These are phyloP conservation scores for Hibiscus trionum DNA, from an alignment of 345 rosid species.

Conservation along the genomic window DNA sequence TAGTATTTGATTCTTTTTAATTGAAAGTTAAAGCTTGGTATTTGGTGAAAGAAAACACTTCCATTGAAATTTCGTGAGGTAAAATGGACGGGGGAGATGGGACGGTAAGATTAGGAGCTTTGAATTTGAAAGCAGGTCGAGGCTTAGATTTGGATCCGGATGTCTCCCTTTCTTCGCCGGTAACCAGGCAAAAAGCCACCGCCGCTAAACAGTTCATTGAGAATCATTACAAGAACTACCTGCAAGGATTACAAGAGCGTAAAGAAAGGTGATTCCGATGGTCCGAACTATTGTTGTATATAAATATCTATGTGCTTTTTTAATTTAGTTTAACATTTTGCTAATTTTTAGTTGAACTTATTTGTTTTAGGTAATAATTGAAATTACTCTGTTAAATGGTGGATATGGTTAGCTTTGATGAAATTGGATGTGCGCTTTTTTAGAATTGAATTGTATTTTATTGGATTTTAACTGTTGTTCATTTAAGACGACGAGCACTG, in stretches of 20 bases:
- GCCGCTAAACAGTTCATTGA: conserved; percentile 99
- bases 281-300: background rate
- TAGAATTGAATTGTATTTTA: background rate
- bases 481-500: background rate
- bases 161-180: conserved; percentile 86
- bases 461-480: background rate
- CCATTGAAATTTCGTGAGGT: conserved; percentile 4
- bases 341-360: background rate
- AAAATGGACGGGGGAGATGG: conserved; percentile 86
- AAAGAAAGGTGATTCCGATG: conserved; percentile 55
- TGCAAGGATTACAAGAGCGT: conserved; percentile 94
- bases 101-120: conserved; percentile 64
- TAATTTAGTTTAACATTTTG: background rate
- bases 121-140: conserved; percentile 56
- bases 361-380: background rate
- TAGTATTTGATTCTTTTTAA: background rate
- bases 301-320: background rate
- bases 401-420: background rate
- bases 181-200: conserved; percentile 90
- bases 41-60: background rate
- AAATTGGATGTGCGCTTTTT: background rate
- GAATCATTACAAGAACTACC: conserved; percentile 91
- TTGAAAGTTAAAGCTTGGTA: conserved; percentile 4
- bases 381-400: background rate
- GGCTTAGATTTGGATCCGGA: conserved; percentile 54